Base-by-base conservation (phyloP, 371 early-diverging fungal species). In the Batkoa obscura region DNA sequence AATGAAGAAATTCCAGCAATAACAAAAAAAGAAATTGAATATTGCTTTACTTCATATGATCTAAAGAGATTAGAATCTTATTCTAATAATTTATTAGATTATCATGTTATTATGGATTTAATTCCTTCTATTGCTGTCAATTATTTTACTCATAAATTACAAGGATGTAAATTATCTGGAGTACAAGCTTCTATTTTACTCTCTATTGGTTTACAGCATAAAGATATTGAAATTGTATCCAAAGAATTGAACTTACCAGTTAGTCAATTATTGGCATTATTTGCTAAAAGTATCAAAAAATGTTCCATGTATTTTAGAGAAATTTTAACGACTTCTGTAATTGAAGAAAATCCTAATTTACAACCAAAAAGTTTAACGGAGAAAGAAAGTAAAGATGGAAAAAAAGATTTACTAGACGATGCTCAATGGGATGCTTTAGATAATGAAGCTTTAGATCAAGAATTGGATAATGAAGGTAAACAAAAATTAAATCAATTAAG, bases 31-130 rank as follows among this genome's bases (percentile, higher is more conserved):
- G 74, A 76, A 37, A 65, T 94, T 31, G 66, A 63, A 41, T 62
- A 75, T 1, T 66, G 76, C 60, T 85, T 92, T 54, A 72, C 81
- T 3, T 82, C 88, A 1, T 90, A 81, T 60, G 98, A 97, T 60
- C 68, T 97, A 58, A 94, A 93, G 68, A 88, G 98, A 45, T 76
- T 97, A 33, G 92, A 92, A 52, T 82, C 86, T 17, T 97, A 94
- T 64, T 70, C 91, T 12, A 87, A 90, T 72, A 90, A 94, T 63
- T 71, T 93, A 69, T 69, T 94, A 50, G 98, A 97, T 66, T 93
- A 93, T 70, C 96, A 97, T 68, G 92, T 94, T 5, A 84, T 97
- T 49, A 52, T 94, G 54, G 98, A 97, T 62, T 63, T 97, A 66
- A 62, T 94, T 43, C 96, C 95, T 31, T 69, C 72, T 1, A 70